phyloP scores from a whole-genome alignment of 2,329 filamentous ascomycete genomes.

The Fusarium irregulare region DNA sequence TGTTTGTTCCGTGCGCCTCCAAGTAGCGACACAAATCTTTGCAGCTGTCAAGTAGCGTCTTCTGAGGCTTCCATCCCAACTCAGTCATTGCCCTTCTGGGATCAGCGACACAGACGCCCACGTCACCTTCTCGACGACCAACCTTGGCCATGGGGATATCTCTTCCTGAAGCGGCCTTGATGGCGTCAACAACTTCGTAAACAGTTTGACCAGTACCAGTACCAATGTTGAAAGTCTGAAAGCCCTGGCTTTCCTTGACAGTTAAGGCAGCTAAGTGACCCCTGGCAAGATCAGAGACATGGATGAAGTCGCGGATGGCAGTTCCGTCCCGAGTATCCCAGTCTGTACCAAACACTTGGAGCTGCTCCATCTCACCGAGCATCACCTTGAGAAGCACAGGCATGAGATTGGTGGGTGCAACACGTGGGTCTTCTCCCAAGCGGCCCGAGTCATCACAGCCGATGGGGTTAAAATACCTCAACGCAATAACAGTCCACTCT shows the following conservation, averaged over 20 bases:
- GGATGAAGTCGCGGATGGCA: conserved; percentile 74
- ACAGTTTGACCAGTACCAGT: conserved; percentile 53
- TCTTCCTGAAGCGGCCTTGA: neutral
- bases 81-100: conserved; percentile 54
- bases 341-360: conserved; percentile 67
- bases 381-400: conserved; percentile 54
- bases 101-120: conserved; percentile 54
- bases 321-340: conserved; percentile 75
- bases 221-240: conserved; percentile 60
- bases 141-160: neutral
- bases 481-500: conserved; percentile 70
- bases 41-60: conserved; percentile 34
- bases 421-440: conserved; percentile 69
- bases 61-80: conserved; percentile 54
- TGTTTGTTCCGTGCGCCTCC: neutral
- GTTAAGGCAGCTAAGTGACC: conserved; percentile 71
- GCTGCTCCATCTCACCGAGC: conserved; percentile 60
- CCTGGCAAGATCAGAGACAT: conserved; percentile 72
- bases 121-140: conserved; percentile 4
- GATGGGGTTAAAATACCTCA: conserved; percentile 76
- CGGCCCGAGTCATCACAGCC: conserved; percentile 73
- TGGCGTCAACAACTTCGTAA: conserved; percentile 8
- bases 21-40: conserved; percentile 24
- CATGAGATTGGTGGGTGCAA: conserved; percentile 11
- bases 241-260: conserved; percentile 46